Conservation (phyloP, 352 stramenopile genomes). For the Thalassiosira exigua region DNA sequence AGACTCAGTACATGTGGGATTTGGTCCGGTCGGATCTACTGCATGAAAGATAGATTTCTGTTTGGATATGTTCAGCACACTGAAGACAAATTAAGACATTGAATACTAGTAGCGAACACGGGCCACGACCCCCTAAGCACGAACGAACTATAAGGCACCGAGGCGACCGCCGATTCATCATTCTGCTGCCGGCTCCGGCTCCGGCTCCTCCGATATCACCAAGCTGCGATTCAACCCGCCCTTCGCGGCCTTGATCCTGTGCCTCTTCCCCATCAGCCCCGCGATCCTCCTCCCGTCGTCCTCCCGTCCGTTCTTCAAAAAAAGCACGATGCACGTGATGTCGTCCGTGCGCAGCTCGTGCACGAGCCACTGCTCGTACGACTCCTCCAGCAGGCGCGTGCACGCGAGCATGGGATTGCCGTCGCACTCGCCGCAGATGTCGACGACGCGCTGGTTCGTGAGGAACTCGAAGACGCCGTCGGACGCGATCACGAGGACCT, state of each 20-base stretch:
- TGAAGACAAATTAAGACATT: no score
- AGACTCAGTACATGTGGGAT: no score
- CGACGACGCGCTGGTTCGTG: constrained; percentile 92
- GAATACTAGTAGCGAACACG: no score
- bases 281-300: background rate
- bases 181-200: no score
- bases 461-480: constrained; percentile 96
- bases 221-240: no score
- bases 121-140: no score
- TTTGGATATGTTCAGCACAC: no score
- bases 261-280: background rate
- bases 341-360: constrained; percentile 95
- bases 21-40: no score
- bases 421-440: constrained; percentile 86
- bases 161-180: no score
- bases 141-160: no score
- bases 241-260: constrained; percentile 3
- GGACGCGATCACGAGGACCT: constrained; percentile 92
- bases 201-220: no score
- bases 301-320: constrained; percentile 15
- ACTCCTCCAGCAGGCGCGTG: constrained; percentile 89
- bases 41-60: no score
- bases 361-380: constrained; percentile 93
- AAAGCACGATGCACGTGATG: constrained; percentile 89
- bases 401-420: constrained; percentile 90